These are phyloP conservation scores for Panaeolus papilionaceus DNA, from an alignment of 768 basidiomycete species.

Conservation along the genomic window DNA sequence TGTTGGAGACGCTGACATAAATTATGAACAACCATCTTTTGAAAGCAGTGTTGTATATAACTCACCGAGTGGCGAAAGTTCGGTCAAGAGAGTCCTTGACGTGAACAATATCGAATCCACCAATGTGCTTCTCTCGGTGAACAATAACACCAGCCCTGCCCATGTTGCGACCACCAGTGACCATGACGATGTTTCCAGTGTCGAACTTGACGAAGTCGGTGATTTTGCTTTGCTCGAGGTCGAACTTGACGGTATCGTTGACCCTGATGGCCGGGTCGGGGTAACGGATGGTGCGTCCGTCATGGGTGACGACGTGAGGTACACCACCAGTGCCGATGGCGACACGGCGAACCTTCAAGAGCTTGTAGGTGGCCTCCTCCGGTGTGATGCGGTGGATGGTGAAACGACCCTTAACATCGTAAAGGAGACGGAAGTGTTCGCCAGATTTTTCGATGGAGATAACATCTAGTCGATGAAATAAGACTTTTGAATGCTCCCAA, in stretches of 20 bases:
- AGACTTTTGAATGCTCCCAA: slow-evolving; percentile 14
- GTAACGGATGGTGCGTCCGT: slow-evolving; percentile 99
- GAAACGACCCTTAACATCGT: slow-evolving; percentile 99
- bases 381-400: slow-evolving; percentile 99
- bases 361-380: slow-evolving; percentile 97
- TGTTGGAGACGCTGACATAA: slow-evolving; percentile 82
- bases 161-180: slow-evolving; percentile 99
- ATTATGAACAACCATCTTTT: slow-evolving; percentile 10
- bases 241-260: slow-evolving; percentile 98
- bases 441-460: slow-evolving; percentile 97
- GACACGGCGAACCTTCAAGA: slow-evolving; percentile 91
- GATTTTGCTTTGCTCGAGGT: slow-evolving; percentile 95
- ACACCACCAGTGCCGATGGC: slow-evolving; percentile 94
- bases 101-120: slow-evolving; percentile 99
- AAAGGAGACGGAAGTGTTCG: slow-evolving; percentile 99
- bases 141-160: slow-evolving; percentile 96
- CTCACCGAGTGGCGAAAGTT: slow-evolving; percentile 96
- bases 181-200: slow-evolving; percentile 95
- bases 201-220: slow-evolving; percentile 94
- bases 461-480: slow-evolving; percentile 67
- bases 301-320: slow-evolving; percentile 97
- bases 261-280: slow-evolving; percentile 95
- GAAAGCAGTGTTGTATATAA: slow-evolving; percentile 21
- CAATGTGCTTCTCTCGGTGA: slow-evolving; percentile 96
- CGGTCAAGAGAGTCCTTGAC: slow-evolving; percentile 95